Conservation (phyloP, 139 green algal genomes). For the Volvox africanus region DNA sequence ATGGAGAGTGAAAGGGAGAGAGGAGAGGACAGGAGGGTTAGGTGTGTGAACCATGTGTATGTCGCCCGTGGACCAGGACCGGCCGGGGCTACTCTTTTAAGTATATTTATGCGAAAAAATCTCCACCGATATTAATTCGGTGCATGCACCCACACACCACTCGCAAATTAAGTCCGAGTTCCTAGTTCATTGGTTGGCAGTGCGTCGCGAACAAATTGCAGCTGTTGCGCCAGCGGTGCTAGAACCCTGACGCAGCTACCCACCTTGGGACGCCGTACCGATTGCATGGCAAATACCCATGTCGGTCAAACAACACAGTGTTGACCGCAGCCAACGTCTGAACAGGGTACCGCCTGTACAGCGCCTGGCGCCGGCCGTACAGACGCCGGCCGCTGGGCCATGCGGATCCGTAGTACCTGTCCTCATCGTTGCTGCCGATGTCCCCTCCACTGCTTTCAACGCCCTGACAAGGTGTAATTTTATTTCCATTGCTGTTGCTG, state of each 20-base stretch:
- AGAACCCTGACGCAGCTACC: not conserved
- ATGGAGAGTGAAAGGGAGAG: not conserved
- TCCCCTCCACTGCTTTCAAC: not conserved
- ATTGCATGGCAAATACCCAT: constrained; percentile 73
- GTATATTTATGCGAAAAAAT: no score
- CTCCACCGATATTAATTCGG: no score
- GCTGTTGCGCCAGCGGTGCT: no score
- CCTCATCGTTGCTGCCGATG: not conserved
- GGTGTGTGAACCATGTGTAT: no score
- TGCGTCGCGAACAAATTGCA: no score
- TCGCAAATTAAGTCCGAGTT: no score
- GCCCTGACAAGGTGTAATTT: not conserved
- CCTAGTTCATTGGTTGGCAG: no score
- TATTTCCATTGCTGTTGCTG: not conserved
- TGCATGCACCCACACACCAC: no score
- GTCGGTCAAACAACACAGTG: constrained; percentile 70
- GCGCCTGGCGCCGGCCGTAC: constrained; percentile 12
- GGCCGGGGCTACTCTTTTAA: no score
- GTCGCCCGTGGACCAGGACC: no score
- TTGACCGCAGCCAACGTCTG: constrained; percentile 69
- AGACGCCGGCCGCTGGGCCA: constrained; percentile 1
- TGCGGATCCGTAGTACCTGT: constrained; percentile 28
- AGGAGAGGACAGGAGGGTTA: not conserved
- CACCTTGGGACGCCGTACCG: constrained; percentile 65
- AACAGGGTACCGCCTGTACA: constrained; percentile 48